Evolutionary conservation across 768 basidiomycete species (phyloP), one percentile per base, ranked within the genome.

Genomic region (Leccinum variicolor): DNA sequence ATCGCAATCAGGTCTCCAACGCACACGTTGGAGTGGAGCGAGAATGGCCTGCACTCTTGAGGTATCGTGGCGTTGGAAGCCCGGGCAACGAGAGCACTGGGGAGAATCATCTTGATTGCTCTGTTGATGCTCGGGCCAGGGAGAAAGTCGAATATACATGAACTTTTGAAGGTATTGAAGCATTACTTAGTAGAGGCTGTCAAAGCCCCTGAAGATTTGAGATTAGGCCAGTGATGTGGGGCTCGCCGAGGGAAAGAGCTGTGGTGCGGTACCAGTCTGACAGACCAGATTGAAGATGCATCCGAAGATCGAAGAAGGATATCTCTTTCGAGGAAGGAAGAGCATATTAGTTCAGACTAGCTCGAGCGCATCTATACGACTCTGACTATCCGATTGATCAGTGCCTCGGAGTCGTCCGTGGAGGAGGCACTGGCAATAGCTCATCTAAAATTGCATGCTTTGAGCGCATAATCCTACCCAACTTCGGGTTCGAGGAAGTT

Each of bases 1-100:
- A 71, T 64, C 3, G 57, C 62, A 43, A 69, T 28, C 19, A 69
- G 8, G 52, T 69, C 65, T 1, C 69, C 68, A 3, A 69, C 11
- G 19, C 68, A 69, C 2, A 69, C 60, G 3, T 57, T 58, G 15
- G 52, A 58, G 0, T 54, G 19, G 29, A 66, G 1, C 2, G 55
- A 53, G 43, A 67, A 58, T n/a, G 60, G 55, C 21, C 29, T 50
- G 41, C 69, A 71, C 1, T 31, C 11, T 2, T 47, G 48, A 25
- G 65, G 60, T 3, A 25, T 10, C 6, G 0, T 29, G 15, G 15
- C n/a, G n/a, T n/a, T 28, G 36, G 39, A 41, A 41, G 7, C 15
- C 31, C 57, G 57, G 21, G 50, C 33, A 41, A 45, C 7, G 17
- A 58, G 33, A 19, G 2, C 1, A 9, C 6, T 6, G 11, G 48